Evolutionary conservation across 768 basidiomycete genomes (phyloP), one percentile per base, ranked within the genome.

Genomic region (Gymnopilus dilepis): DNA sequence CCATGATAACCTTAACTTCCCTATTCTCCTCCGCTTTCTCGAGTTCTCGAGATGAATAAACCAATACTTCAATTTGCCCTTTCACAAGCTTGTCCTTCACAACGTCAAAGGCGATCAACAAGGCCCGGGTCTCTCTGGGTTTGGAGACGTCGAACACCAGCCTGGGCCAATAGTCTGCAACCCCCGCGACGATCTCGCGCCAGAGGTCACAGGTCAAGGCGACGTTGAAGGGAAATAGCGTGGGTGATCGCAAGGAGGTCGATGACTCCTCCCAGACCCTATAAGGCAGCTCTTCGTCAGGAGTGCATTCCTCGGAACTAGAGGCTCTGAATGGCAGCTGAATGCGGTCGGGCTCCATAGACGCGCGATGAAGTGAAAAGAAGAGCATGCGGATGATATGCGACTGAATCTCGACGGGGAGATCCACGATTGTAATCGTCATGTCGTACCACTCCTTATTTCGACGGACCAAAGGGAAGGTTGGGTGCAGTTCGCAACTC

Each of bases 141-240:
- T 42, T 42, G 24, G 22, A 21, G 40, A 56, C n/a, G 12, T 56
- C 54, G 28, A 56, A 41, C 8, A 42, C 54, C 21, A 56, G 21
- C 21, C 54, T 19, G 12, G 22, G 19, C 54, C 54, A 56, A 38
- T 38, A 38, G 12, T 40, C 40, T 21, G 34, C 34, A 12, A 28
- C n/a, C 3, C n/a, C 4, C 1, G 37, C n/a, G 21, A 56, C 17
- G 24, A 56, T 41, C 12, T 56, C 34, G 8, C 54, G 54, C 54
- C 54, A 56, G 21, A 40, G 54, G 8, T 28, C n/a, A 11, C 54
- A 56, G 11, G 40, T 38, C 12, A 11, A 15, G 19, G 54, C 54
- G 15, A 56, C 37, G 8, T 38, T 38, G 21, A 42, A 22, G 19
- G 54, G 37, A 40, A 42, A 56, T 11, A 56, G 24, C n/a, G 21